Percentiles rank a stretch among this genome's conserved stretches.
These are phyloP conservation scores for Sporothrix luriei DNA, from an alignment of 2,329 filamentous ascomycete genomes.

Conservation along the genomic window DNA sequence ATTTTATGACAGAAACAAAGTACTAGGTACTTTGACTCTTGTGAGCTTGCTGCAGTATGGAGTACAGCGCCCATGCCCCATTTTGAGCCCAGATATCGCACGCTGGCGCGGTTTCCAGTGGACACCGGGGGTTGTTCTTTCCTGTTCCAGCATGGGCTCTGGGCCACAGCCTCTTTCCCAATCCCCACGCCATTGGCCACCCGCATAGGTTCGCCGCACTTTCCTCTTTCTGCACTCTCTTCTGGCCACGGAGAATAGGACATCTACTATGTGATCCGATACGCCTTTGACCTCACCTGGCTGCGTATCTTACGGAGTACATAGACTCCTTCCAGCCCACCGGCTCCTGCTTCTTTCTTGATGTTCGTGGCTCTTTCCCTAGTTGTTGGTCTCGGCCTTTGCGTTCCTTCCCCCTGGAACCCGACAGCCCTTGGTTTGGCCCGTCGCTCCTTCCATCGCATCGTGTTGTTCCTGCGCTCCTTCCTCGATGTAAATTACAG, in stretches of 20 bases:
- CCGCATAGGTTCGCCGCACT: slow-evolving; percentile 17
- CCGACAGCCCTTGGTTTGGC: background rate
- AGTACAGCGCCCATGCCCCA: slow-evolving; percentile 7
- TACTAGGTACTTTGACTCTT: background rate
- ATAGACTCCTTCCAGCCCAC: background rate
- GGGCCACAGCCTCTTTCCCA: slow-evolving; percentile 15
- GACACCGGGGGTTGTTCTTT: slow-evolving; percentile 2
- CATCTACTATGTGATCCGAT: too few relatives aligned
- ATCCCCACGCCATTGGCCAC: slow-evolving; percentile 25
- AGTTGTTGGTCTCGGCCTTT: background rate
- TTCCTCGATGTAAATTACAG: slow-evolving; percentile 11
- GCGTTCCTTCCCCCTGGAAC: slow-evolving; percentile 1
- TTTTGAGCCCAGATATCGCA: slow-evolving; percentile 7
- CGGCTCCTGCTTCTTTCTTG: slow-evolving; percentile 5
- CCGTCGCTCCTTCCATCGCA: slow-evolving; percentile 19
- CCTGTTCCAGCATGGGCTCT: slow-evolving; percentile 25
- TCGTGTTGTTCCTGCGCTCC: background rate
- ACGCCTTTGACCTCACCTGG: background rate
- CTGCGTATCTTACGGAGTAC: too few relatives aligned
- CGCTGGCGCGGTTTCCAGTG: too few relatives aligned
- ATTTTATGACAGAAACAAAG: background rate
- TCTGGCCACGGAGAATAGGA: too few relatives aligned
- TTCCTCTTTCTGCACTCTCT: slow-evolving; percentile 23
- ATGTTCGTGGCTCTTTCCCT: background rate
- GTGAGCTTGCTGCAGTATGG: background rate